These are phyloP conservation scores for Saccharomycopsis schoenii DNA, from an alignment of 805 yeast genomes.

Conservation along the genomic window DNA sequence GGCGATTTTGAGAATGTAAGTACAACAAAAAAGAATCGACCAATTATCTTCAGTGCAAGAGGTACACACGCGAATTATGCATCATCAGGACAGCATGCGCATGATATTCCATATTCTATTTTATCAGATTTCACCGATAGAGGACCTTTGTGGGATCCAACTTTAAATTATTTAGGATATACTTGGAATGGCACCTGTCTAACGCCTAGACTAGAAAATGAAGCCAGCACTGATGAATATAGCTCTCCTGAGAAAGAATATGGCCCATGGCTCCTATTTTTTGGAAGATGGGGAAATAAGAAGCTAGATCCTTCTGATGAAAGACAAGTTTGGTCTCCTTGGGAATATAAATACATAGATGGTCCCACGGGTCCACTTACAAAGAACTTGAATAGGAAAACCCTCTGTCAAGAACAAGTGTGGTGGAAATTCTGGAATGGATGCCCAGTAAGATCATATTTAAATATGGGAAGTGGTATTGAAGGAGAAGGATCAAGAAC, in stretches of 20 bases:
- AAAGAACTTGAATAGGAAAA: conserved; percentile 59
- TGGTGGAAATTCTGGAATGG: conserved; percentile 90
- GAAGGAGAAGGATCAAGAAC: conserved; percentile 75
- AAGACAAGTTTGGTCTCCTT: conserved; percentile 78
- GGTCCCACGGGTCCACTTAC: conserved; percentile 89
- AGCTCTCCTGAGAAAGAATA: conserved; percentile 41
- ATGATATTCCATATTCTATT: conserved; percentile 88
- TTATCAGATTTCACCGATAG: conserved; percentile 89
- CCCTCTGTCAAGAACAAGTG: conserved; percentile 74
- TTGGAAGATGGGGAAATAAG: conserved; percentile 89
- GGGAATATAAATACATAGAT: conserved; percentile 82
- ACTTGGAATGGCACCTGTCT: conserved; percentile 55
- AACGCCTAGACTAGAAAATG: conserved; percentile 27
- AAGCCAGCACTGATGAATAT: conserved; percentile 27
- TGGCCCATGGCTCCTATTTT: conserved; percentile 70
- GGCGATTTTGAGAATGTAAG: conserved; percentile 24
- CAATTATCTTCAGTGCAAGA: conserved; percentile 79
- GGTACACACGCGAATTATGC: conserved; percentile 98
- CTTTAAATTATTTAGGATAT: conserved; percentile 71
- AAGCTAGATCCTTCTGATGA: conserved; percentile 57
- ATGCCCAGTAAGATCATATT: conserved; percentile 66
- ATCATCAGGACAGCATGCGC: conserved; percentile 92
- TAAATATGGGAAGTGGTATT: conserved; percentile 77
- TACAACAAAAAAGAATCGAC: conserved; percentile 31
- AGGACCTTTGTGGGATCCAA: conserved; percentile 94